Conservation (phyloP, 257 asterid genomes). For the Euphrasia confusa region DNA sequence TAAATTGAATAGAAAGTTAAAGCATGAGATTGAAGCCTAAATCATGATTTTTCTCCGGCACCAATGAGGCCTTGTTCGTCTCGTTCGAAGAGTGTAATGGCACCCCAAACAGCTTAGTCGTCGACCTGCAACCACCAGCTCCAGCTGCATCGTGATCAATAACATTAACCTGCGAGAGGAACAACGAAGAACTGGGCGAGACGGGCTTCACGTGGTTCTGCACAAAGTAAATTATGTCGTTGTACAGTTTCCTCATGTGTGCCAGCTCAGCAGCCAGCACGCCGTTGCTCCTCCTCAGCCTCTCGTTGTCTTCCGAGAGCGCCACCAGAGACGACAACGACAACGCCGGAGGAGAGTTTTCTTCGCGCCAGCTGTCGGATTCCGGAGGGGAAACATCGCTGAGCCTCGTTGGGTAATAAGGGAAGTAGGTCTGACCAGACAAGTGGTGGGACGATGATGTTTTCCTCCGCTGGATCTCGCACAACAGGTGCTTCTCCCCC, state of each 20-base stretch:
- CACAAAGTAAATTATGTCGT: slow-evolving; percentile 82
- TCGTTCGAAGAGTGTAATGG: slow-evolving; percentile 59
- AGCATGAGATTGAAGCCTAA: slow-evolving; percentile 92
- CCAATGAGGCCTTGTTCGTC: slow-evolving; percentile 64
- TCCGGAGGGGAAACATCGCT: slow-evolving; percentile 94
- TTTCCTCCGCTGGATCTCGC: slow-evolving; percentile 89
- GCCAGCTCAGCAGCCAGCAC: slow-evolving; percentile 75
- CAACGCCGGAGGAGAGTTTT: slow-evolving; percentile 43
- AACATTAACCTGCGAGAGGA: slow-evolving; percentile 26
- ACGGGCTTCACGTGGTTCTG: slow-evolving; percentile 93
- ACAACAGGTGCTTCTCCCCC: slow-evolving; percentile 72
- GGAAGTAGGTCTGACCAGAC: slow-evolving; percentile 36
- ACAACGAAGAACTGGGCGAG: slow-evolving; percentile 37
- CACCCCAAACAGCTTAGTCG: slow-evolving; percentile 76
- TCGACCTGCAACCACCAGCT: slow-evolving; percentile 13
- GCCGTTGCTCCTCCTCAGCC: slow-evolving; percentile 70
- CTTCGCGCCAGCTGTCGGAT: slow-evolving; percentile 59
- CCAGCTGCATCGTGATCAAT: slow-evolving; percentile 30
- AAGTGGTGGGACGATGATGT: slow-evolving; percentile 54
- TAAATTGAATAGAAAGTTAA: slow-evolving; percentile 26
- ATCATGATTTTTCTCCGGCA: slow-evolving; percentile 57
- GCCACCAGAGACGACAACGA: slow-evolving; percentile 31
- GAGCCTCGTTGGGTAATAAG: slow-evolving; percentile 47
- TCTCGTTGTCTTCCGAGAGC: slow-evolving; percentile 74
- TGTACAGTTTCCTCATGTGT: slow-evolving; percentile 88